Evolutionary conservation across 179 eudicot genomes (phyloP), one percentile per base, ranked within the genome.

Genomic region (Heliamphora pulchella): DNA sequence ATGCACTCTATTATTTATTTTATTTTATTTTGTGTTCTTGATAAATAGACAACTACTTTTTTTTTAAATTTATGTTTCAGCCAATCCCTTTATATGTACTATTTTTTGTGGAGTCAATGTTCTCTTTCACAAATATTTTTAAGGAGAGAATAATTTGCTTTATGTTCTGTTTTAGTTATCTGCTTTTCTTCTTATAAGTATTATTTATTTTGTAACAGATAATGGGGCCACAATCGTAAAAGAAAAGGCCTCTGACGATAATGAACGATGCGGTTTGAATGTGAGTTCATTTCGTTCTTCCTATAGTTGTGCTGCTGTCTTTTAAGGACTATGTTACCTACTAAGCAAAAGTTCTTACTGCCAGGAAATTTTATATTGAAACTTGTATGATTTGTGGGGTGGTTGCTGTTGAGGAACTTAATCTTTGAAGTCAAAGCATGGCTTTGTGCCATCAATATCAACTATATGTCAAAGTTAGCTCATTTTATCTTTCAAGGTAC

Each of bases 281-380:
- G 94, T 87, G 80, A 86, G 92, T 63, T 68, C 66, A 74, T 81
- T 8, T 66, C 46, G 3, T 55, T 48, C 47, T 4, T 66, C 8
- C 3, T 64, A 11, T 53, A 22, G 43, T 63, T 76, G 54, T 44
- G 43, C 51, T 18, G 68, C 61, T 18, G 79, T 22, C 79, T 76
- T 76, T 61, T 43, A 8, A 61, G 55, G 41, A 47, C 43, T 53
- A 0, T 50, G n/a, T 70, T 71, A 47, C 67, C 48, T 68, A 44
- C 55, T 64, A 81, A 48, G 10, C 57, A 4, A 15, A 64, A 20
- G 3, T 31, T 65, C 65, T 51, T 7, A 50, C 1, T 41, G 44
- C 2, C 2, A 2, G 44, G 54, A 46, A 43, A 8, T 59, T 41
- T 11, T 41, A n/a, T 43, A n/a, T 10, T 43, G 78, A 44, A 43